phyloP scores from a whole-genome alignment of 2,329 filamentous ascomycete genomes.

The Colletotrichum kahawae region DNA sequence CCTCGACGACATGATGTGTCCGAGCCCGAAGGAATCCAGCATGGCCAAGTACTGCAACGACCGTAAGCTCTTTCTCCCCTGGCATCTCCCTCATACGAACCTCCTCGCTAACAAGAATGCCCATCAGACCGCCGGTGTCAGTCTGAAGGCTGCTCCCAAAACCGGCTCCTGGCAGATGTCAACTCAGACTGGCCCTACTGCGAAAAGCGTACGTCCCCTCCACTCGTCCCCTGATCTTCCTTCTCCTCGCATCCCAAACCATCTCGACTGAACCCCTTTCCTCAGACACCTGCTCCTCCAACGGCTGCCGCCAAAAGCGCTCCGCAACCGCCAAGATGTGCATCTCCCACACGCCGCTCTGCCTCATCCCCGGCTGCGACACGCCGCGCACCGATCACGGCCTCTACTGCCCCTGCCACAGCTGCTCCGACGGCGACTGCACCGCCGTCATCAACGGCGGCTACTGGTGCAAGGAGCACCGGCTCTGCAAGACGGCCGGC shows the following conservation, averaged over 20 bases:
- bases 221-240: not conserved
- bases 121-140: conserved; percentile 16
- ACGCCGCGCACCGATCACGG: conserved; percentile 7
- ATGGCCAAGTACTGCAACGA: conserved; percentile 21
- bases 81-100: not conserved
- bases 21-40: conserved; percentile 13
- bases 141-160: conserved; percentile 8
- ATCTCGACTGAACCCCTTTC: accelerated
- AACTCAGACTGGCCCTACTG: conserved; percentile 22
- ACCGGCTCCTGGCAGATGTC: conserved; percentile 11
- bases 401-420: conserved; percentile 20
- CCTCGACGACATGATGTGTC: conserved; percentile 21
- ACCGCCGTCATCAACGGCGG: conserved; percentile 18
- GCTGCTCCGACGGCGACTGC: conserved; percentile 19
- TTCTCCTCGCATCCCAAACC: not conserved
- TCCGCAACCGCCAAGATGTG: conserved; percentile 11
- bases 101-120: not conserved
- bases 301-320: conserved; percentile 20
- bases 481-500: conserved; percentile 21
- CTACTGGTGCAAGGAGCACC: conserved; percentile 23
- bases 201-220: conserved; percentile 9
- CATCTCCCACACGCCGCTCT: conserved; percentile 16
- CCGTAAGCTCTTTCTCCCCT: not conserved
- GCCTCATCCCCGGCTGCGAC: conserved; percentile 20
- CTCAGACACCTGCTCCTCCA: conserved; percentile 23